Evolutionary conservation across 495 filamentous ascomycete genomes (phyloP), one percentile per base, ranked within the genome.

Genomic region (Lophium mytilinum): DNA sequence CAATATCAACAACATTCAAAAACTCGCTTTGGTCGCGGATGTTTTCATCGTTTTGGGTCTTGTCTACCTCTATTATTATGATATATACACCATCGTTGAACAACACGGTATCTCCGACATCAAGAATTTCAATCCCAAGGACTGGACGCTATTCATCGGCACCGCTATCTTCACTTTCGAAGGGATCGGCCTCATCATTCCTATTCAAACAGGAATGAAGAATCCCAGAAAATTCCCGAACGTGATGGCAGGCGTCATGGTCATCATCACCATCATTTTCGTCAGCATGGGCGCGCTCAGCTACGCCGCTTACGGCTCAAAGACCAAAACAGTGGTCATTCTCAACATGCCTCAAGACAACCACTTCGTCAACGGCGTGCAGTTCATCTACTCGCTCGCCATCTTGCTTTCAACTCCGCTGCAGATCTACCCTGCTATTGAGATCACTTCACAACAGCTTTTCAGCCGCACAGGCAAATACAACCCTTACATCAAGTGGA

Each of bases 141-240:
- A 87, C 64, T 98, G 93, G 93, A 95, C 91, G 0, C 81, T 97
- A 36, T 96, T 97, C 70, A 96, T 98, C 64, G 93, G 93, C 61
- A 97, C 93, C 8, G 94, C 93, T 17, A 96, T 98, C 62, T 98
- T 98, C 75, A 98, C 93, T 5, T 98, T 96, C 61, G 93, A 98
- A 67, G 93, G 93, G 17, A 90, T 98, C 61, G 93, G 93, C 17
- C 80, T 98, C n/a, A 95, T 98, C 72, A 96, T 98, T 55, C 93
- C 93, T 3, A 97, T 98, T 55, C 94, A 98, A 72, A 89, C 93
- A 66, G 93, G 90, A 2, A 98, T 98, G 93, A 85, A 82, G 66
- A 75, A 88, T 47, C 93, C 89, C 1, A 77, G 83, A 50, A 89
- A 94, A 65, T 96, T 98, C 67, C 89, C 91, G 19, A 79, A 76